phyloP scores from a whole-genome alignment of 2,329 filamentous ascomycete species.

The Pseudogymnoascus destructans region DNA sequence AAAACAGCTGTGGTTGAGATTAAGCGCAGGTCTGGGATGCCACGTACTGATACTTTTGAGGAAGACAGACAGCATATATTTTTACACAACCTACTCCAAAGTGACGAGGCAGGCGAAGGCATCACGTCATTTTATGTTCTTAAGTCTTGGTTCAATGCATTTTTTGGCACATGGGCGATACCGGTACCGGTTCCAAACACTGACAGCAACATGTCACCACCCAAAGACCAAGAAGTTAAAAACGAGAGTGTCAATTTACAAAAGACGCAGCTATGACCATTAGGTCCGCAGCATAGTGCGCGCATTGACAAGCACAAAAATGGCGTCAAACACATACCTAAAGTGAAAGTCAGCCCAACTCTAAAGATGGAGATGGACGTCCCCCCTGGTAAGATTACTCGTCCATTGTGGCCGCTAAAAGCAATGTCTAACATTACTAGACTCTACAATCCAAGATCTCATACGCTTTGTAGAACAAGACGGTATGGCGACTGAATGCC shows the following conservation, averaged over 20 bases:
- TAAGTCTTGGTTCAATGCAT: constrained; percentile 15
- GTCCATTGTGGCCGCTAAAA: not conserved
- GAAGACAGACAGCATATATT: constrained; percentile 13
- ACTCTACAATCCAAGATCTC: not conserved
- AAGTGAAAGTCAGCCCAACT: not conserved
- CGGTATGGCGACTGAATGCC: constrained; percentile 6
- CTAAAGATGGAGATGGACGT: not conserved
- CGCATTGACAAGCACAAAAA: not conserved
- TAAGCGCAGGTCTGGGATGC: constrained; percentile 12
- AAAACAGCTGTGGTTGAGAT: constrained; percentile 11
- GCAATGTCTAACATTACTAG: not conserved
- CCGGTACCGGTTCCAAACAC: constrained; percentile 1
- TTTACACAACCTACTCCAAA: constrained; percentile 13
- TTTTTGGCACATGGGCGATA: constrained; percentile 13
- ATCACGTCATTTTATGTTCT: constrained; percentile 18
- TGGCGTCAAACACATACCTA: not conserved
- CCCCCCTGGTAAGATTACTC: not conserved
- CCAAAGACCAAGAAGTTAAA: not conserved
- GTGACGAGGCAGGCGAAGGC: constrained; percentile 13
- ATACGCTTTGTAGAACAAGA: constrained; percentile 14
- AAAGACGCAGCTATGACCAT: not conserved
- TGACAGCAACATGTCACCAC: constrained; percentile 4
- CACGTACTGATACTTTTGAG: constrained; percentile 11
- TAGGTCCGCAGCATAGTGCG: not conserved
- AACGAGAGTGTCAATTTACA: not conserved